These are phyloP conservation scores for Helicostylum pulchrum DNA, from an alignment of 192 early-diverging fungal species.

Conservation along the genomic window DNA sequence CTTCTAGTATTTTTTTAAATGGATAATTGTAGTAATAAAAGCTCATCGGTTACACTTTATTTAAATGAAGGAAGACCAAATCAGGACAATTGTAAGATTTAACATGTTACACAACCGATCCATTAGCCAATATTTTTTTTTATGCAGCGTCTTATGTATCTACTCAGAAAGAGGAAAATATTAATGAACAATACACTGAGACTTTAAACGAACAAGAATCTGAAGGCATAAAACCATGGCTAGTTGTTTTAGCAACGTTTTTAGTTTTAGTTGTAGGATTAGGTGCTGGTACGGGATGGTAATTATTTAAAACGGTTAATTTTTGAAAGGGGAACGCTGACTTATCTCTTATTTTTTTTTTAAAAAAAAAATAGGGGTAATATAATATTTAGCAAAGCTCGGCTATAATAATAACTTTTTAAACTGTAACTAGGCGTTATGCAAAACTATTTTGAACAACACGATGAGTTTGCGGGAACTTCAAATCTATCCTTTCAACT, in stretches of 20 bases:
- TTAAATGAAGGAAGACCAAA: no score
- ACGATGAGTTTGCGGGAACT: background rate
- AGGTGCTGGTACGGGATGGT: constrained; percentile 25
- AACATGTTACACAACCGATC: no score
- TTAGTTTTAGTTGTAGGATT: constrained; percentile 18
- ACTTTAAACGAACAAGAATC: no score
- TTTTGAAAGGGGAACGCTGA: background rate
- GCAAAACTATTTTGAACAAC: constrained; percentile 25
- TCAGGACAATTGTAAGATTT: no score
- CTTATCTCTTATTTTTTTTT: background rate
- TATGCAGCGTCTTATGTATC: no score
- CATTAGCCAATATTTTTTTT: no score
- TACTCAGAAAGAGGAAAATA: no score
- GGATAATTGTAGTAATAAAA: no score
- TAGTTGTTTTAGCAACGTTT: constrained; percentile 21
- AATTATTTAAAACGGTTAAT: constrained; percentile 3
- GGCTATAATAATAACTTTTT: background rate
- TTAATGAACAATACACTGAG: no score
- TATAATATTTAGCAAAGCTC: background rate
- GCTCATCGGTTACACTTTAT: no score
- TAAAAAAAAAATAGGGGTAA: constrained; percentile 15
- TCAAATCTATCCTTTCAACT: constrained; percentile 9
- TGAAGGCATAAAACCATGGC: constrained; percentile 9
- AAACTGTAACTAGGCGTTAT: constrained; percentile 21
- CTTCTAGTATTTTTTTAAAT: no score